These are phyloP conservation scores for Hyaloperonospora arabidopsidis DNA, from an alignment of 352 stramenopile genomes.

Conservation along the genomic window DNA sequence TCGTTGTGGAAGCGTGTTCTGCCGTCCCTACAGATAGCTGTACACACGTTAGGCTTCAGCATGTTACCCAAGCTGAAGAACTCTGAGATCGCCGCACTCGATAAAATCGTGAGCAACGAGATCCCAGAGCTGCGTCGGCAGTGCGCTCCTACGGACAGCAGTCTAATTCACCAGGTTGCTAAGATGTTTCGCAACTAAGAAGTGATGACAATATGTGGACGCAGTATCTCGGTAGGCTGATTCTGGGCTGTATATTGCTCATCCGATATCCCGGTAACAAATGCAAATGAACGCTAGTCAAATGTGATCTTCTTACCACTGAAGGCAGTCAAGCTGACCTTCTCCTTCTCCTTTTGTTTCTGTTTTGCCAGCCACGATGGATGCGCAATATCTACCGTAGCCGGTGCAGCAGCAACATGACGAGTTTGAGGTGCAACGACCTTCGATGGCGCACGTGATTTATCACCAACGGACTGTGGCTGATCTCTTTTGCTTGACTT, in stretches of 20 bases:
- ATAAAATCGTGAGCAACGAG: slow-evolving; percentile 85
- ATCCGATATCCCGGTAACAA: slow-evolving; percentile 8
- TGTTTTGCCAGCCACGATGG: slow-evolving; percentile 80
- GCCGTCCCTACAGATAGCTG: slow-evolving; percentile 70
- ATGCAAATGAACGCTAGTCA: slow-evolving; percentile 22
- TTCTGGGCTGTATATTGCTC: slow-evolving; percentile 4
- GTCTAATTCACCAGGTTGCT: slow-evolving; percentile 78
- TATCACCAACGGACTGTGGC: slow-evolving; percentile 7
- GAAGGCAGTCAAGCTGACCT: slow-evolving; percentile 56
- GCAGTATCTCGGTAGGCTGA: background rate
- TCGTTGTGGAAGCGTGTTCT: slow-evolving; percentile 90
- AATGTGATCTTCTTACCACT: slow-evolving; percentile 83
- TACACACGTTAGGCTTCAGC: slow-evolving; percentile 80
- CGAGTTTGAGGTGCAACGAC: slow-evolving; percentile 16
- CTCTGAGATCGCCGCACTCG: slow-evolving; percentile 75
- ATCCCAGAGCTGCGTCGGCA: slow-evolving; percentile 86
- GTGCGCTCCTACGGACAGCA: slow-evolving; percentile 70
- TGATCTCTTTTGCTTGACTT: slow-evolving; percentile 20
- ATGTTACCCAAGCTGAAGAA: slow-evolving; percentile 82
- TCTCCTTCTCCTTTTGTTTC: slow-evolving; percentile 76
- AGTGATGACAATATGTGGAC: background rate
- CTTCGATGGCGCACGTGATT: slow-evolving; percentile 15
- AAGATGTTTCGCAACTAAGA: slow-evolving; percentile 69
- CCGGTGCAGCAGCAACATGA: slow-evolving; percentile 1
- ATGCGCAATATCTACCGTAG: slow-evolving; percentile 30